Evolutionary conservation across 768 basidiomycete genomes (phyloP).

Genomic region (Agrocybe praecox): DNA sequence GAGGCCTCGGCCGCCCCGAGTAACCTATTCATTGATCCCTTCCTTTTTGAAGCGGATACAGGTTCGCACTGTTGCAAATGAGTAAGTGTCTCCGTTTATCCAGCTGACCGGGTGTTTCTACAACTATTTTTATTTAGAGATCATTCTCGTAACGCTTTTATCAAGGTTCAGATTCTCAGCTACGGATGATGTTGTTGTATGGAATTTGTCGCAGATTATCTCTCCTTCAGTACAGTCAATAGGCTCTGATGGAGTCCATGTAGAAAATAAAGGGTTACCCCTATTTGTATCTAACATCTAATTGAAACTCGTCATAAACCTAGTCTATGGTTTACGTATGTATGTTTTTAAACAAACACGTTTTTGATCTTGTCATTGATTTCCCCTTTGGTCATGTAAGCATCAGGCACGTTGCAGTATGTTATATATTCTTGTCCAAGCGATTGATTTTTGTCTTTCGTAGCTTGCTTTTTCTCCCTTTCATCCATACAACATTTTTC

Average conservation of each 20-base stretch:
- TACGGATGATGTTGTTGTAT: conserved; percentile 40
- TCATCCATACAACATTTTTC: conserved; percentile 10
- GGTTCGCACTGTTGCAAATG: conserved; percentile 58
- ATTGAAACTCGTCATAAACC: conserved; percentile 8
- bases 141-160: conserved; percentile 39
- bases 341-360: background rate
- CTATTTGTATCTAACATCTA: conserved; percentile 22
- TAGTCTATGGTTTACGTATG: conserved; percentile 4
- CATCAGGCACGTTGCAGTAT: conserved; percentile 28
- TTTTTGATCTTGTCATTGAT: background rate
- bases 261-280: conserved; percentile 40
- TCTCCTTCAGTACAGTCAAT: conserved; percentile 38
- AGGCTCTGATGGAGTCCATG: conserved; percentile 12
- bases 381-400: conserved; percentile 8
- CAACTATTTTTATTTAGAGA: conserved; percentile 29
- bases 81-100: conserved; percentile 35
- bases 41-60: conserved; percentile 42
- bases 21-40: background rate
- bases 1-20: background rate
- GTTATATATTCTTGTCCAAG: conserved; percentile 15
- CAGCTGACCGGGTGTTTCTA: background rate
- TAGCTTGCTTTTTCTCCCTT: conserved; percentile 13
- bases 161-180: conserved; percentile 34
- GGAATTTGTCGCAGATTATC: conserved; percentile 52
- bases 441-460: conserved; percentile 7